These are phyloP conservation scores for Striga asiatica DNA, from an alignment of 257 asterid genomes.

Conservation along the genomic window DNA sequence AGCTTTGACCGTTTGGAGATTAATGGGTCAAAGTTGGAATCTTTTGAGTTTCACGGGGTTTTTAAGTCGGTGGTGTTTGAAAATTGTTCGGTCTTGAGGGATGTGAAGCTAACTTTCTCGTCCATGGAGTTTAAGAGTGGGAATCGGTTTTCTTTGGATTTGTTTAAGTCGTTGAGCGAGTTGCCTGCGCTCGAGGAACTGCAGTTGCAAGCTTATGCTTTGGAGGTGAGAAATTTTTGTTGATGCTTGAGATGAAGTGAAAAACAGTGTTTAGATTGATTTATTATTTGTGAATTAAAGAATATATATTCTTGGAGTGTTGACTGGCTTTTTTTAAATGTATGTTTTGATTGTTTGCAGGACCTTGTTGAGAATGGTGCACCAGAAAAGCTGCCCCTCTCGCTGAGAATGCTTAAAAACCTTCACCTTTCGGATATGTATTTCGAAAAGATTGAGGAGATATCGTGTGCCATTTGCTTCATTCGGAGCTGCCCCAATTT, in stretches of 20 bases:
- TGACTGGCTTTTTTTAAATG: no score
- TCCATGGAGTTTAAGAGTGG: constrained; percentile 32
- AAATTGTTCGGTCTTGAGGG: constrained; percentile 30
- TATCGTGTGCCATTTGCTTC: constrained; percentile 43
- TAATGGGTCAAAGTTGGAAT: constrained; percentile 30
- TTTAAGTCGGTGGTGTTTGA: constrained; percentile 33
- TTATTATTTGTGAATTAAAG: no score
- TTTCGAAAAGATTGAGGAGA: constrained; percentile 35
- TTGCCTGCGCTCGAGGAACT: constrained; percentile 39
- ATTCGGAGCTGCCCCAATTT: constrained; percentile 45
- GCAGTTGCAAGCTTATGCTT: constrained; percentile 33
- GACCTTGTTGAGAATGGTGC: constrained; percentile 43
- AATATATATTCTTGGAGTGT: no score
- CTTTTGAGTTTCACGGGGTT: constrained; percentile 37
- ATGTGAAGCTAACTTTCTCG: constrained; percentile 26
- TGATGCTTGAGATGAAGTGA: background rate
- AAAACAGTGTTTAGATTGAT: no score
- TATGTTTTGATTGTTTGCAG: constrained; percentile 17
- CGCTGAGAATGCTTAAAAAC: constrained; percentile 27
- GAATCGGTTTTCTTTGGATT: constrained; percentile 28
- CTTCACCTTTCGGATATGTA: constrained; percentile 40
- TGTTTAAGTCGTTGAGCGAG: constrained; percentile 35
- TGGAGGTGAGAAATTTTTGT: constrained; percentile 34
- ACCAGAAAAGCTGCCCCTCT: constrained; percentile 28
- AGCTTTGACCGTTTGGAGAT: constrained; percentile 34